Percentiles rank a stretch among this genome's conserved stretches.
These are phyloP conservation scores for Tolypocladium endophyticum DNA, from an alignment of 2,329 filamentous ascomycete species.

Conservation along the genomic window DNA sequence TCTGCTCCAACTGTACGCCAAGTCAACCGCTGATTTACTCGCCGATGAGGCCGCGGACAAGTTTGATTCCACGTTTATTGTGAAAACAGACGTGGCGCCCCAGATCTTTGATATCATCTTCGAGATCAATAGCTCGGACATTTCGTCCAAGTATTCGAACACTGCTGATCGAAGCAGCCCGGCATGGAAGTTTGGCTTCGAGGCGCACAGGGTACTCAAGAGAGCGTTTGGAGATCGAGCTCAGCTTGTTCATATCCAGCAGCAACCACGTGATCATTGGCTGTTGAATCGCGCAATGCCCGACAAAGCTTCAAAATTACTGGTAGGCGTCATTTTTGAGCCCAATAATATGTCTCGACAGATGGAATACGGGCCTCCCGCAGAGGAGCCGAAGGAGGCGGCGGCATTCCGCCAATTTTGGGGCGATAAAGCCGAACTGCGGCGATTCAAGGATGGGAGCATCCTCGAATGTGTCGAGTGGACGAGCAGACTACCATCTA, in stretches of 20 bases:
- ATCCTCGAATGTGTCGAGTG: slow-evolving; percentile 90
- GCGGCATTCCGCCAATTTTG: slow-evolving; percentile 81
- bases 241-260: slow-evolving; percentile 52
- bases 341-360: slow-evolving; percentile 60
- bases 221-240: slow-evolving; percentile 68
- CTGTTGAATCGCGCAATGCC: slow-evolving; percentile 11
- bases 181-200: slow-evolving; percentile 36
- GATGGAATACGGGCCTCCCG: slow-evolving; percentile 79
- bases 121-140: slow-evolving; percentile 21
- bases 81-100: slow-evolving; percentile 41
- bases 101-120: slow-evolving; percentile 44
- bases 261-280: slow-evolving; percentile 22
- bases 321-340: slow-evolving; percentile 63
- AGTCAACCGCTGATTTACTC: slow-evolving; percentile 62
- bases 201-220: slow-evolving; percentile 53
- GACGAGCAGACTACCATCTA: slow-evolving; percentile 50
- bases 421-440: slow-evolving; percentile 86
- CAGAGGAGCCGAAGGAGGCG: slow-evolving; percentile 76
- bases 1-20: slow-evolving; percentile 64
- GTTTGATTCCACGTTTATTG: slow-evolving; percentile 77
- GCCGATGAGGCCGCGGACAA: slow-evolving; percentile 65
- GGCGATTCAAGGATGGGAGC: slow-evolving; percentile 89
- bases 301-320: slow-evolving; percentile 27
- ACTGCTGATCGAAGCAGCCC: slow-evolving; percentile 30
- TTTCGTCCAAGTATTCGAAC: slow-evolving; percentile 13